phyloP scores from a whole-genome alignment of 345 rosid species.

The Diplotaxis tenuifolia region DNA sequence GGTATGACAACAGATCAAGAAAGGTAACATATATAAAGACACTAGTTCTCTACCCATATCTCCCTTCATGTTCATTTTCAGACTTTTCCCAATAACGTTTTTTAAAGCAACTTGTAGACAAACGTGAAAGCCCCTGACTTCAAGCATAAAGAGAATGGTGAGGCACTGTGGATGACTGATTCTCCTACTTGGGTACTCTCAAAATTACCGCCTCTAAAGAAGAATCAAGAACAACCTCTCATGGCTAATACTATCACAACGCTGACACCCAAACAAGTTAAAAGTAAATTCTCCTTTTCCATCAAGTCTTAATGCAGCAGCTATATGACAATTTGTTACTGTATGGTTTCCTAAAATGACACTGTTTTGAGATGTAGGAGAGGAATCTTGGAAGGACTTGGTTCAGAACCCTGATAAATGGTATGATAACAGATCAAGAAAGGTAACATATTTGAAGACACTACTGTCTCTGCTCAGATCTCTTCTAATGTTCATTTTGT shows the following conservation, averaged over 20 bases:
- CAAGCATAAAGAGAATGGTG: slow-evolving; percentile 63
- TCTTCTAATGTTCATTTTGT: neutral
- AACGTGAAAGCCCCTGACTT: slow-evolving; percentile 59
- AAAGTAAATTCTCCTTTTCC: slow-evolving; percentile 2
- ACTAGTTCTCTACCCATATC: neutral
- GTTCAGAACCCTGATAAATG: slow-evolving; percentile 58
- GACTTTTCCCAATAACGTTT: slow-evolving; percentile 4
- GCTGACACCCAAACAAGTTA: neutral
- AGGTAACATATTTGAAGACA: slow-evolving; percentile 45
- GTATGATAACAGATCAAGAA: slow-evolving; percentile 74
- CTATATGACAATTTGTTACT: neutral
- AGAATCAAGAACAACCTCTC: slow-evolving; percentile 25
- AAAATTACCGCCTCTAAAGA: slow-evolving; percentile 51
- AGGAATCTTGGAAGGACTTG: slow-evolving; percentile 70
- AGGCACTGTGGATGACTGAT: slow-evolving; percentile 52
- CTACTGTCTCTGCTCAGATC: neutral
- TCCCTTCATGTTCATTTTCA: neutral
- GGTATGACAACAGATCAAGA: slow-evolving; percentile 68
- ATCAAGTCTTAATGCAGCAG: neutral
- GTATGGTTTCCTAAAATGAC: neutral
- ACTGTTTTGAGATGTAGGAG: slow-evolving; percentile 43
- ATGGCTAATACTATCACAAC: slow-evolving; percentile 5
- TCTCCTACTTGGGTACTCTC: slow-evolving; percentile 62
- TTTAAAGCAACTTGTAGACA: slow-evolving; percentile 21
- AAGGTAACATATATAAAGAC: slow-evolving; percentile 47